phyloP scores from a whole-genome alignment of 192 early-diverging fungal genomes.

The Coemansia guatemalensis region DNA sequence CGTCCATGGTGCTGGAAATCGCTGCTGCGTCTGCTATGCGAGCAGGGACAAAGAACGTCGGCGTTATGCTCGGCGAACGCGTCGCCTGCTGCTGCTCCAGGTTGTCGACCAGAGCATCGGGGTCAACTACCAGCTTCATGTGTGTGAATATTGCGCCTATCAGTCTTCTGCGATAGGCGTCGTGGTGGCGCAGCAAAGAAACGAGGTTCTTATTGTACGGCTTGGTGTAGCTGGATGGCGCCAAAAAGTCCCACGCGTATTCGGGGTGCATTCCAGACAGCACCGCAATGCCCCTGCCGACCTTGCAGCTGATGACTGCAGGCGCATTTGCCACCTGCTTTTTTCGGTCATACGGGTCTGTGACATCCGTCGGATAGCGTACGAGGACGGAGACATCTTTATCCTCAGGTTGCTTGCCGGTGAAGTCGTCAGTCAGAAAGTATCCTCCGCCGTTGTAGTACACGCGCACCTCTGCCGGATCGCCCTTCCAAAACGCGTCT shows the following conservation, averaged over 20 bases:
- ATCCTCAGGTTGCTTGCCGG: slow-evolving; percentile 17
- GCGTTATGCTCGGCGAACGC: slow-evolving; percentile 26
- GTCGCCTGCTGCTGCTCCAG: slow-evolving; percentile 14
- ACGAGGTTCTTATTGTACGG: slow-evolving; percentile 55
- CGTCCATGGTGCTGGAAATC: slow-evolving; percentile 25
- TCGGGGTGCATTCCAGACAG: slow-evolving; percentile 85
- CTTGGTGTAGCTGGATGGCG: slow-evolving; percentile 54
- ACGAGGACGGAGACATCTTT: slow-evolving; percentile 31
- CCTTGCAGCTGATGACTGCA: slow-evolving; percentile 67
- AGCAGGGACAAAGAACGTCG: slow-evolving; percentile 41
- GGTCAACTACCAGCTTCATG: slow-evolving; percentile 63
- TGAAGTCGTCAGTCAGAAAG: slow-evolving; percentile 55
- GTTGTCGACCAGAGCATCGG: slow-evolving; percentile 35
- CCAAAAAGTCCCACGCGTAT: slow-evolving; percentile 62
- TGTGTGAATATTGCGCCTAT: slow-evolving; percentile 60
- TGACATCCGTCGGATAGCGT: slow-evolving; percentile 45
- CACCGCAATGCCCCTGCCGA: slow-evolving; percentile 69
- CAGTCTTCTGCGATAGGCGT: slow-evolving; percentile 55
- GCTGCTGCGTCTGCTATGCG: slow-evolving; percentile 34
- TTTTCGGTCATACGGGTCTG: slow-evolving; percentile 31
- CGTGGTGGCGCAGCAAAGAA: slow-evolving; percentile 47
- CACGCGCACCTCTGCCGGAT: slow-evolving; percentile 39
- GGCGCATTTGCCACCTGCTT: slow-evolving; percentile 28
- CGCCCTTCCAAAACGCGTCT: slow-evolving; percentile 37
- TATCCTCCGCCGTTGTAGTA: slow-evolving; percentile 78